These are phyloP conservation scores for Filobasidium uniguttulatum DNA, from an alignment of 1,284 basidiomycete species.

Conservation along the genomic window DNA sequence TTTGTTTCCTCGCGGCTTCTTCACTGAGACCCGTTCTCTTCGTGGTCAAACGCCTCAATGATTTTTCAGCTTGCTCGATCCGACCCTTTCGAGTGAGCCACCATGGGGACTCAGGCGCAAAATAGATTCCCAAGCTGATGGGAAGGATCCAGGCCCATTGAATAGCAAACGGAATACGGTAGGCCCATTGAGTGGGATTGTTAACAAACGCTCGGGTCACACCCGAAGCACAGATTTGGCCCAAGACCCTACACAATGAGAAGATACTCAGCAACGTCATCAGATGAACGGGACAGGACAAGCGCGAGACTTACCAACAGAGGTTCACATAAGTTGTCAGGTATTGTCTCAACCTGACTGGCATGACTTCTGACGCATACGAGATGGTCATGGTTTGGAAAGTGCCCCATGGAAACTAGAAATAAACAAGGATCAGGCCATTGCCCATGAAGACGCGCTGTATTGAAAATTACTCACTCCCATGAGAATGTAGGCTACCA, in stretches of 20 bases:
- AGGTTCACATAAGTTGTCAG: constrained; percentile 31
- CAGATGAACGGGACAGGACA: too few species aligned
- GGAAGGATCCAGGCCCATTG: constrained; percentile 34
- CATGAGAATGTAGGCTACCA: constrained; percentile 26
- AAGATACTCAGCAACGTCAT: too few species aligned
- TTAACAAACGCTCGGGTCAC: constrained; percentile 24
- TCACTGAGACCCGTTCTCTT: constrained; percentile 23
- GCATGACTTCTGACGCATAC: constrained; percentile 29
- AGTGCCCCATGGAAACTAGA: constrained; percentile 26
- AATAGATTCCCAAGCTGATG: constrained; percentile 19
- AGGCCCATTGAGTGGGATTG: constrained; percentile 20
- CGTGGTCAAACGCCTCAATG: constrained; percentile 32
- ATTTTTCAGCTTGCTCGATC: constrained; percentile 38
- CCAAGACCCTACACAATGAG: constrained; percentile 17
- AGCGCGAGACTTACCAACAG: too few species aligned
- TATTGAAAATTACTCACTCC: constrained; percentile 18
- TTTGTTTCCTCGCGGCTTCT: constrained; percentile 34
- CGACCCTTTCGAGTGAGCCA: constrained; percentile 38
- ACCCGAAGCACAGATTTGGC: constrained; percentile 31
- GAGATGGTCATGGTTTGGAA: constrained; percentile 15
- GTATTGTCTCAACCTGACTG: constrained; percentile 29
- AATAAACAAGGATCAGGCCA: constrained; percentile 22
- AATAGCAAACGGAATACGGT: constrained; percentile 34
- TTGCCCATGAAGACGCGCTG: constrained; percentile 2
- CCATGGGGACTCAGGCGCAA: constrained; percentile 27